Percentiles rank a stretch among this genome's conserved stretches.
Conservation (phyloP, 2,329 filamentous ascomycete species). For the Escovopsis weberi region DNA sequence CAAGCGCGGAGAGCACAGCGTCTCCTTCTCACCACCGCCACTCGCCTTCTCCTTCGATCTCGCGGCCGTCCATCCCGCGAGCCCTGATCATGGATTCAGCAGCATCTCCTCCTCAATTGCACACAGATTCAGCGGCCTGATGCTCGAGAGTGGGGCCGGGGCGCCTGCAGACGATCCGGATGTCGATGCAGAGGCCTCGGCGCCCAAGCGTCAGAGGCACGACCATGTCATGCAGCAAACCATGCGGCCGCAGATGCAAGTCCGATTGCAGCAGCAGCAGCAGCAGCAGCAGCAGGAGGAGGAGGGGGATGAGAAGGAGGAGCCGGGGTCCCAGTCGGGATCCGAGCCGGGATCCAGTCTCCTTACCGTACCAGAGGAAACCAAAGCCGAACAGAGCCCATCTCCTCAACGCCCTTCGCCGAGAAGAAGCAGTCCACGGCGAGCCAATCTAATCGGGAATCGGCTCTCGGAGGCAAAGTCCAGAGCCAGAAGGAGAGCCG, state of each 20-base stretch:
- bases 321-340: not conserved
- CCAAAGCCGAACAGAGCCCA: not conserved
- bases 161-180: conserved; percentile 17
- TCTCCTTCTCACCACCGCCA: conserved; percentile 11
- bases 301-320: too few relatives aligned
- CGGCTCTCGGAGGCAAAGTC: conserved; percentile 25
- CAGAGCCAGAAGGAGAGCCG: conserved; percentile 19
- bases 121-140: conserved; percentile 36
- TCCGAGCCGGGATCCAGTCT: not conserved
- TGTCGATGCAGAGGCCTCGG: conserved; percentile 15
- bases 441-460: conserved; percentile 22
- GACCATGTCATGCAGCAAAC: conserved; percentile 18
- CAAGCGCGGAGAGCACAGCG: conserved; percentile 26
- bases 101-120: conserved; percentile 40
- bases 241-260: conserved; percentile 1
- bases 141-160: conserved; percentile 33
- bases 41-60: conserved; percentile 33
- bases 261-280: too few relatives aligned
- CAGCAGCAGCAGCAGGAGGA: too few relatives aligned
- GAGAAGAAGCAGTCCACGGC: not conserved
- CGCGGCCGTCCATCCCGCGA: conserved; percentile 9
- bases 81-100: conserved; percentile 30
- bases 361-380: not conserved
- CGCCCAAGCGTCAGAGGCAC: conserved; percentile 24
- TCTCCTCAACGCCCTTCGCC: not conserved